phyloP scores from a whole-genome alignment of 2,329 filamentous ascomycete genomes.

The Myriangium duriaei region DNA sequence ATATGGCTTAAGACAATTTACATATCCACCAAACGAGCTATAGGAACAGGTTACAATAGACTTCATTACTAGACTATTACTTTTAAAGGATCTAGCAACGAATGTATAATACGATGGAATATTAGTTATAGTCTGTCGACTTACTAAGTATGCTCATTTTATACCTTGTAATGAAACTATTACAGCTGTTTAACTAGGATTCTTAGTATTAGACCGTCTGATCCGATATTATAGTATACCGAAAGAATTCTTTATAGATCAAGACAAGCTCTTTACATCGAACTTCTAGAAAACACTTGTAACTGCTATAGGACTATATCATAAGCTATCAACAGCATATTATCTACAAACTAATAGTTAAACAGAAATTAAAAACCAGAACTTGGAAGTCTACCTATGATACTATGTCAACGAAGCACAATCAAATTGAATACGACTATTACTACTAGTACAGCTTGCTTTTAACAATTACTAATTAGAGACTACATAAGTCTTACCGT shows the following conservation, averaged over 20 bases:
- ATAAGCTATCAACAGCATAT: conserved; percentile 11
- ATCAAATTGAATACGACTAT: conserved; percentile 3
- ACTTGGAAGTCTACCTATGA: conserved; percentile 12
- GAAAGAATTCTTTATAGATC: conserved; percentile 5
- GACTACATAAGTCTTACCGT: not conserved
- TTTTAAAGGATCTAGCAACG: conserved; percentile 2
- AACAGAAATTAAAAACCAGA: conserved; percentile 11
- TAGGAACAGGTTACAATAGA: conserved; percentile 3
- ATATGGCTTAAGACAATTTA: not conserved
- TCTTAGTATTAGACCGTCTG: conserved; percentile 3
- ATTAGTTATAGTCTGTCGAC: conserved; percentile 1
- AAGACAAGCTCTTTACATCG: conserved; percentile 10
- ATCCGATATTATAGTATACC: conserved; percentile 4
- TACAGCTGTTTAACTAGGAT: not conserved
- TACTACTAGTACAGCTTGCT: conserved; percentile 4
- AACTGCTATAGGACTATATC: conserved; percentile 3
- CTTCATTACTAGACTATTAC: conserved; percentile 1
- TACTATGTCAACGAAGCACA: conserved; percentile 5
- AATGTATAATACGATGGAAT: conserved; percentile 5
- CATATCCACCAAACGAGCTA: not conserved
- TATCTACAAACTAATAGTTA: conserved; percentile 12
- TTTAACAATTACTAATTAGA: conserved; percentile 9
- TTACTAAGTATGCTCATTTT: conserved; percentile 4
- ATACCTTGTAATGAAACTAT: not conserved
- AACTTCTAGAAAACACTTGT: conserved; percentile 9